phyloP scores from a whole-genome alignment of 495 filamentous ascomycete species.

The Trichoderma asperelloides region DNA sequence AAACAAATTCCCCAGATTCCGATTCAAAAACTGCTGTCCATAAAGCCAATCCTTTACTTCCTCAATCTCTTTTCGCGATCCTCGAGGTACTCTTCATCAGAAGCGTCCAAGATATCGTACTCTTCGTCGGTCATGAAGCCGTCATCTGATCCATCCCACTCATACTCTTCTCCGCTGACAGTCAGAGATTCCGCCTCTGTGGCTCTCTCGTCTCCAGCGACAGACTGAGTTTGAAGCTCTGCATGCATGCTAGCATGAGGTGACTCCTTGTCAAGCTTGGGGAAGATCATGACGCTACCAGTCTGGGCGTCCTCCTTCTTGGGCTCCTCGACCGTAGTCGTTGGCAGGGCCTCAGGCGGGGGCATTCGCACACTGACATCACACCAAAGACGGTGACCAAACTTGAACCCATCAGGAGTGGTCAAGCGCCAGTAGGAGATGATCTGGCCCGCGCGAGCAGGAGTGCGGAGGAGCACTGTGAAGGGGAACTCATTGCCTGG shows the following conservation, averaged over 20 bases:
- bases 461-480: constrained; percentile 74
- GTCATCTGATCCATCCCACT: constrained; percentile 49
- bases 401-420: constrained; percentile 66
- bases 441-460: constrained; percentile 56
- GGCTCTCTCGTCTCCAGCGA: constrained; percentile 10
- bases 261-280: constrained; percentile 90
- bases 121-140: constrained; percentile 94
- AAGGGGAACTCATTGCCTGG: constrained; percentile 71
- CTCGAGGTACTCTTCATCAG: constrained; percentile 73
- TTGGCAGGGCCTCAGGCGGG: constrained; percentile 5
- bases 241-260: constrained; percentile 71
- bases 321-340: constrained; percentile 11
- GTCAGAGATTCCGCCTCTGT: constrained; percentile 55
- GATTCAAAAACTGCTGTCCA: neutral
- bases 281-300: constrained; percentile 83
- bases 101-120: constrained; percentile 93
- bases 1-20: neutral
- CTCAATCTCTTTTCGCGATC: constrained; percentile 23
- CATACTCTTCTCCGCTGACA: constrained; percentile 43
- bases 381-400: constrained; percentile 93
- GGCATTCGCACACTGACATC: constrained; percentile 60
- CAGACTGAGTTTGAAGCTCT: constrained; percentile 25
- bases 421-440: constrained; percentile 98
- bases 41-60: constrained; percentile 21
- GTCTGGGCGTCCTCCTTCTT: constrained; percentile 18